Percentiles rank a stretch among this genome's conserved stretches.
Evolutionary conservation across 371 early-diverging fungal species (phyloP).

Genomic region (Circinella umbellata): DNA sequence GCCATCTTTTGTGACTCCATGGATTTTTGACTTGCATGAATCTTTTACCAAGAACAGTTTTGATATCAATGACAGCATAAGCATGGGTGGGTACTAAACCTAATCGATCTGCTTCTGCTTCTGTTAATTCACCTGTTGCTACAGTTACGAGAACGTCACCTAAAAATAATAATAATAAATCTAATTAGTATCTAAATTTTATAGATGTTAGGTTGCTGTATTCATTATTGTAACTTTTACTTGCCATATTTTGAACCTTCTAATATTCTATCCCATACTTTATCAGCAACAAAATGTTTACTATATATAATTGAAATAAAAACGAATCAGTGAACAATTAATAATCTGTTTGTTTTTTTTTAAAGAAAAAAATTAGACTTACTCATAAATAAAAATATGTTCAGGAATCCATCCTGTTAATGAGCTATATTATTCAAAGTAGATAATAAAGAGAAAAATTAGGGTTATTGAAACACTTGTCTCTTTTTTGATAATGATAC

Average conservation of each 20-base stretch:
- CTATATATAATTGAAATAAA: conserved; percentile 21
- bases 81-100: conserved; percentile 90
- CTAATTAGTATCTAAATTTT: no score
- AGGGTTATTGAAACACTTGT: no score
- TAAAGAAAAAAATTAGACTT: conserved; percentile 17
- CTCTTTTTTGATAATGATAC: conserved; percentile 10
- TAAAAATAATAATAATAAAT: no score
- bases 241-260: conserved; percentile 74
- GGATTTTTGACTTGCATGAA: conserved; percentile 84
- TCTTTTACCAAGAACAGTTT: conserved; percentile 32
- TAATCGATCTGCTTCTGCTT: conserved; percentile 64
- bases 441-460: no score
- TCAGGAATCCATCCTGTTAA: conserved; percentile 96
- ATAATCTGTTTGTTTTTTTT: no score
- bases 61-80: conserved; percentile 81
- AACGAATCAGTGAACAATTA: no score
- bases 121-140: conserved; percentile 77
- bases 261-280: conserved; percentile 76
- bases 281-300: conserved; percentile 62
- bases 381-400: conserved; percentile 83
- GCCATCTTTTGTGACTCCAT: conserved; percentile 90
- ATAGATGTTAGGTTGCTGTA: no score
- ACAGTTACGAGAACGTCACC: conserved; percentile 66
- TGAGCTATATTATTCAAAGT: conserved; percentile 40
- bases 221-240: neutral